Evolutionary conservation across 1,284 basidiomycete species (phyloP), one percentile per base, ranked within the genome.

Genomic region (Fomitopsis betulina): DNA sequence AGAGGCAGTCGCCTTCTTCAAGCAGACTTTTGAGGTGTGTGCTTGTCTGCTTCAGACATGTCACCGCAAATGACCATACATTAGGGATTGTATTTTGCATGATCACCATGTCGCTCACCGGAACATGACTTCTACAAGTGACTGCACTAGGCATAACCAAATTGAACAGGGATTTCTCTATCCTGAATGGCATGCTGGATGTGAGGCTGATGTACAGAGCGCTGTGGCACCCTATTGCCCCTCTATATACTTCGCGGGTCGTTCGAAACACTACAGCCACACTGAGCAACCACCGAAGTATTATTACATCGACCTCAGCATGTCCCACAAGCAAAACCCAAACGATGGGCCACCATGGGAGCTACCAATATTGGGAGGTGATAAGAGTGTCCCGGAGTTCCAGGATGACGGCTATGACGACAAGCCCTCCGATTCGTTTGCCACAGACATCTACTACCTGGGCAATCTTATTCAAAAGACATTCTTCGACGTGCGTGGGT

Each of bases 171-270:
- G 49, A 51, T 21, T 21, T 33, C 2, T 35, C 49, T n/a, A 13
- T 33, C 1, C 38, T 62, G n/a, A 79, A 79, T 55, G 67, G 77
- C 49, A 75, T 78, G 74, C 67, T 77, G 60, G 75, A 77, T 51
- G 67, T 73, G 0, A 52, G 38, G 10, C 55, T 60, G 17, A 57
- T 75, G 51, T 72, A 67, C 58, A 33, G 17, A 8, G 30, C 70
- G 17, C 58, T 61, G 7, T 72, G 62, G 53, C 72, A 75, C 58
- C 73, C 73, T n/a, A n/a, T n/a, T n/a, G n/a, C n/a, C n/a, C n/a
- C n/a, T n/a, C n/a, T n/a, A n/a, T n/a, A 6, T 37, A 56, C 47
- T 60, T 60, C 13, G 61, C 51, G 13, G 60, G 62, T 12, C 53
- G 42, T 23, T 70, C 70, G 15, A 67, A 66, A 57, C 60, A 68